phyloP scores from a whole-genome alignment of 805 yeast species.

The Metschnikowia aberdeeniae region DNA sequence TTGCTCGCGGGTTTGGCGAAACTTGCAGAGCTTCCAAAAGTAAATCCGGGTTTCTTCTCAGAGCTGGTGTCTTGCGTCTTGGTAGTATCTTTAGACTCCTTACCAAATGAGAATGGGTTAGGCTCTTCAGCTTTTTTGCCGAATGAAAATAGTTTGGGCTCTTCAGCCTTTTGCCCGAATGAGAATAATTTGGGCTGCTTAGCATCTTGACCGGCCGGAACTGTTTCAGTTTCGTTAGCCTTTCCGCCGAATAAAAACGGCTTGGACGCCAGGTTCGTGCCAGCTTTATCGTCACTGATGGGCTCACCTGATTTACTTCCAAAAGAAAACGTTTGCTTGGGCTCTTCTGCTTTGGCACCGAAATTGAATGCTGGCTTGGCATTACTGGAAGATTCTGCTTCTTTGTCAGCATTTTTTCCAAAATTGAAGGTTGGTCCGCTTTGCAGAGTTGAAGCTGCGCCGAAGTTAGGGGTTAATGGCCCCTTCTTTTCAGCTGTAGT shows the following conservation, averaged over 20 bases:
- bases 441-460: not conserved
- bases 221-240: not conserved
- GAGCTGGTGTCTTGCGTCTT: not conserved
- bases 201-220: not conserved
- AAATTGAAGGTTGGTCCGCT: constrained; percentile 1
- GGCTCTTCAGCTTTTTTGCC: not conserved
- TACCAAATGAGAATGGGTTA: not conserved
- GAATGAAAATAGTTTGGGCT: constrained; percentile 2
- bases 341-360: constrained; percentile 7
- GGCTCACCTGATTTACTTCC: not conserved
- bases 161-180: constrained; percentile 1
- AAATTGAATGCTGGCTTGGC: constrained; percentile 7
- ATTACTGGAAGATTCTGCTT: not conserved
- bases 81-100: not conserved
- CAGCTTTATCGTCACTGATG: not conserved
- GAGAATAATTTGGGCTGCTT: constrained; percentile 1
- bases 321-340: not conserved
- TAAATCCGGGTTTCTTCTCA: not conserved
- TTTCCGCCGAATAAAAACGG: not conserved
- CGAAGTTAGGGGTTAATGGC: not conserved
- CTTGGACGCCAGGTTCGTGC: not conserved
- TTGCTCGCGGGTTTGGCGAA: not conserved
- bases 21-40: not conserved
- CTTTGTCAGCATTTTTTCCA: not conserved
- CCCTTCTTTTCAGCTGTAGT: not conserved